Evolutionary conservation across 148 eudicot genomes (phyloP), one percentile per base, ranked within the genome.

Genomic region (Amaranthus hypochondriacus): DNA sequence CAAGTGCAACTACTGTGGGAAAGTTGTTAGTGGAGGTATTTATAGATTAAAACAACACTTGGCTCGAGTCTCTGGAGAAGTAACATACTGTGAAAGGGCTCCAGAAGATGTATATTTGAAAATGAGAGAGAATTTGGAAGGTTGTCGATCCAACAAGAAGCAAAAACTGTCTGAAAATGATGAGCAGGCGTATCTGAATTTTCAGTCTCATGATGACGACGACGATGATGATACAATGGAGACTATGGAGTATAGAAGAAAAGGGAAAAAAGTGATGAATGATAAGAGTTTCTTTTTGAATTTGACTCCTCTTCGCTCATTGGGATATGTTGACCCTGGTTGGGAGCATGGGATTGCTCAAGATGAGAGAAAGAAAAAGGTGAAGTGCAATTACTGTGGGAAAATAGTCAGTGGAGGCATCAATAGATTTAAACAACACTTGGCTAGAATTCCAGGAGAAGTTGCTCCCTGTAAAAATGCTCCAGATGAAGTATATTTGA

Each of bases 281-380:
- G 91, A 89, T 64, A 85, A 84, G 79, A 89, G 87, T 79, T 76
- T 86, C 74, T 81, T 84, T 9, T 79, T 85, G 60, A 88, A 88
- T 83, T 83, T 85, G 82, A 85, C 89, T 46, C 94, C 98, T 81
- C 98, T 90, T 75, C 90, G 96, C 54, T 93, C 98, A 8, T 75
- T 90, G 63, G 96, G 96, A 80, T 93, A 93, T 76, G 90, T 91
- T 82, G 98, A 93, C 76, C 98, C 98, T 73, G 98, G 98, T 61
- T 93, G 98, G 98, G 96, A 93, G 75, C 89, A 93, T 85, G 98
- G 96, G 60, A 87, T 88, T 76, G 92, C 96, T 78, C 98, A 91
- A 83, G 96, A 93, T 79, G 98, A 93, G 58, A 86, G 95, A 81
- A 93, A 91, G 87, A 93, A 91, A 75, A 93, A 91, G 81, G 98